Percentiles rank a stretch among this genome's conserved stretches.
phyloP scores from a whole-genome alignment of 306 rosid genomes.

The Echinosophora koreensis region DNA sequence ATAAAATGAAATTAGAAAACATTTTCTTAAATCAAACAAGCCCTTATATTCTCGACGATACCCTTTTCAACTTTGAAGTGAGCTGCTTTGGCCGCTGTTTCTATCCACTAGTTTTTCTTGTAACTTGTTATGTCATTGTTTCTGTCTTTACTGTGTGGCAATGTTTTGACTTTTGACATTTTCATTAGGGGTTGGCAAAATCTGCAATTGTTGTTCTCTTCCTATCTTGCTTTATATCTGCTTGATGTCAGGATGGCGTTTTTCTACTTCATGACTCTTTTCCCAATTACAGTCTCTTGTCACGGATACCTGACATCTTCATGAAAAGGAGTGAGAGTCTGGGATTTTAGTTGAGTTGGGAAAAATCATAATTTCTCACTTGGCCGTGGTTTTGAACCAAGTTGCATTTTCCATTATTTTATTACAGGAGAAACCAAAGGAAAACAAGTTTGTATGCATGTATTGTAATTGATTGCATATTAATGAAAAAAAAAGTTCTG shows the following conservation, averaged over 20 bases:
- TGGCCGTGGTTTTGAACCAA: not conserved
- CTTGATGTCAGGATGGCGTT: not conserved
- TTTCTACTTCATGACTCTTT: not conserved
- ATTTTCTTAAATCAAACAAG: no score
- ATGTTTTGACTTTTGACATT: not conserved
- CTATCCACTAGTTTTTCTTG: not conserved
- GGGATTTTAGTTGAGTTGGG: constrained; percentile 13
- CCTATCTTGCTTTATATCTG: not conserved
- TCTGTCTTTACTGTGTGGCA: no score
- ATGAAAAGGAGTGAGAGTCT: not conserved
- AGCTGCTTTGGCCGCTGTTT: constrained; percentile 2
- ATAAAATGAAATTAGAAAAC: no score
- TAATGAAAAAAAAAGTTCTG: not conserved
- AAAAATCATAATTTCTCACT: not conserved
- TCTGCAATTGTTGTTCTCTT: not conserved
- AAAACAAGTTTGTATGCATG: not conserved
- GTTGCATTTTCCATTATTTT: not conserved
- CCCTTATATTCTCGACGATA: not conserved
- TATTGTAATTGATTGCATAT: constrained; percentile 8
- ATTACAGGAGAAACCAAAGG: not conserved
- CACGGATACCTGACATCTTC: not conserved
- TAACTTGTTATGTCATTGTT: not conserved
- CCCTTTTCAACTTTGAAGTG: not conserved
- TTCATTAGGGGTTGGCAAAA: not conserved
- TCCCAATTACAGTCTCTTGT: constrained; percentile 2